Percentiles rank a stretch among this genome's conserved stretches.
These are phyloP conservation scores for Dryas drummondii DNA, from an alignment of 306 rosid genomes.

Conservation along the genomic window DNA sequence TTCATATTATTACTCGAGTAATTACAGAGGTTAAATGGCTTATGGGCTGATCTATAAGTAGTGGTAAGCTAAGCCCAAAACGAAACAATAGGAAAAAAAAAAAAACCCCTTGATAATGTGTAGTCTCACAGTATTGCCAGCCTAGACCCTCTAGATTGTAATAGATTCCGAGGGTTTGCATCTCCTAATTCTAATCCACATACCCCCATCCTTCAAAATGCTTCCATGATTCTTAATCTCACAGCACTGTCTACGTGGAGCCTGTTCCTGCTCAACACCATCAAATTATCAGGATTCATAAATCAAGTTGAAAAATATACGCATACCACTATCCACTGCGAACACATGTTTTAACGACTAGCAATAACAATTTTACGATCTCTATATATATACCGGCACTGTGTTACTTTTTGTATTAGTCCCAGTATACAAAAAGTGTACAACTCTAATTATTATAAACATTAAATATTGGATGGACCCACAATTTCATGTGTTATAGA, in stretches of 20 bases:
- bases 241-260: slow-evolving; percentile 73
- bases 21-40: background rate
- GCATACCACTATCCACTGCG: too few relatives aligned
- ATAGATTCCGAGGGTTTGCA: slow-evolving; percentile 66
- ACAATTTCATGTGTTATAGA: background rate
- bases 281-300: slow-evolving; percentile 16
- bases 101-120: background rate
- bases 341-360: too few relatives aligned
- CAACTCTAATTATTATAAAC: too few relatives aligned
- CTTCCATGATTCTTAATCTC: slow-evolving; percentile 54
- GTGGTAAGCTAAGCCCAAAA: background rate
- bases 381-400: too few relatives aligned
- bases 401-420: too few relatives aligned
- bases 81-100: too few relatives aligned
- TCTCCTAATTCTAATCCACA: slow-evolving; percentile 66
- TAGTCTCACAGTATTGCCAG: background rate
- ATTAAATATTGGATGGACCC: too few relatives aligned
- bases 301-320: background rate
- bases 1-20: background rate
- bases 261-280: slow-evolving; percentile 43
- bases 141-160: slow-evolving; percentile 33
- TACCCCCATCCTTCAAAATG: slow-evolving; percentile 24
- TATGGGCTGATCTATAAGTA: background rate
- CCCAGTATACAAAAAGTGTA: too few relatives aligned
- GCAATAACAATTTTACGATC: too few relatives aligned